Base-by-base conservation (phyloP, 1,284 basidiomycete genomes). In the Psilocybe mexicana region DNA sequence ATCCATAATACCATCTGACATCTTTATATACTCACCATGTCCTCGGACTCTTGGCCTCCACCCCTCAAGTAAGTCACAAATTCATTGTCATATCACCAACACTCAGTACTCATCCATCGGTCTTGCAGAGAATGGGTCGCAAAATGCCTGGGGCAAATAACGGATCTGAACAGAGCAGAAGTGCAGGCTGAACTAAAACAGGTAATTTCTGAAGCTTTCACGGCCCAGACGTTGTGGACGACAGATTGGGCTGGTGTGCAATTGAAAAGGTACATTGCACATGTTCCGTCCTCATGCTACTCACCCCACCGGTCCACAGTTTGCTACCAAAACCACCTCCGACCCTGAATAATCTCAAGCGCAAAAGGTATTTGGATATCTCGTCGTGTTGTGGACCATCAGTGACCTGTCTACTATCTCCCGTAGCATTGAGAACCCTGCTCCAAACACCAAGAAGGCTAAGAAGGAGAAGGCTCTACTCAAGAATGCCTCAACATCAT, bases 181-280 rank as follows among this genome's bases (percentile, higher is more conserved):
- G 91, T 89, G 12, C 87, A 90, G 68, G 81, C 87, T 66, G 91
- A 93, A 78, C 74, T 93, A 69, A 89, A 88, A 84, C 81, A 92
- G 86, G 88, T 92, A 85, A 93, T 93, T 75, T 81, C 87, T 82
- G 86, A 90, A 67, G 83, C 90, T 77, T 92, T 89, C 75, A 80
- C 80, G 63, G 81, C 84, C 67, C 86, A 92, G 71, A 84, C 90
- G 6, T 80, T 96, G 38, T 93, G 92, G 88, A 91, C 90, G 33
- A 94, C 88, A 55, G 93, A 96, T 72, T 96, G 94, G 94, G 75
- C 80, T 28, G 86, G 82, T 43, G 82, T 92, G 43, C 88, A 93
- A 74, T 79, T 96, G 60, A 82, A 91, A 80, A 90, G 87, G 90
- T 92, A 69, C 50, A 52, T 57, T 52, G 50, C 24, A 46, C 26